Evolutionary conservation across 129 eudicot genomes (phyloP).

Genomic region (Centaurea solstitialis): DNA sequence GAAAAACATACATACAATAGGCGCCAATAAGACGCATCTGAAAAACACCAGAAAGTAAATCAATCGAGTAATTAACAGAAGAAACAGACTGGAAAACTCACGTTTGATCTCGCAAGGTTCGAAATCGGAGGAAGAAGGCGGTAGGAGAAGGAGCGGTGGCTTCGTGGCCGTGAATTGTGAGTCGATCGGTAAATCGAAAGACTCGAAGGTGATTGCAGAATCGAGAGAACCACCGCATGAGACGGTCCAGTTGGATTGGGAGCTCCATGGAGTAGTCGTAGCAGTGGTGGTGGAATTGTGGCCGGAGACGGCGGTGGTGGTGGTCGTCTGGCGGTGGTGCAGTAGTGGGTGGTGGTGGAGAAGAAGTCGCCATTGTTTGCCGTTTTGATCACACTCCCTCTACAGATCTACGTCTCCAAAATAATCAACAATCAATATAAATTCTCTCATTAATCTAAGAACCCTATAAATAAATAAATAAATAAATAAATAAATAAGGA

Average conservation of each 20-base stretch:
- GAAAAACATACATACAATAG: neutral
- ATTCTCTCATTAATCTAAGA: too few species aligned
- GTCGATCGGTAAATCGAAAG: constrained; percentile 54
- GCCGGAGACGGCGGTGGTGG: neutral
- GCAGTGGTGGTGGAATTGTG: neutral
- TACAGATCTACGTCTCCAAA: neutral
- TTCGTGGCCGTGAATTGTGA: constrained; percentile 32
- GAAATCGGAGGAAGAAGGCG: constrained; percentile 40
- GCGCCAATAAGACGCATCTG: constrained; percentile 8
- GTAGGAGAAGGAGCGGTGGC: constrained; percentile 50
- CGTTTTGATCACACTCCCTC: neutral
- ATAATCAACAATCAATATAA: too few species aligned
- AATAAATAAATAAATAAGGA: too few species aligned
- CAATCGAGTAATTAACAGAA: neutral
- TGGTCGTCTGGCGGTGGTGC: constrained; percentile 3
- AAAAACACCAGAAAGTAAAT: neutral
- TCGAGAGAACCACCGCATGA: constrained; percentile 55
- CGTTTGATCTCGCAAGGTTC: constrained; percentile 79
- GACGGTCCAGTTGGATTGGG: constrained; percentile 53
- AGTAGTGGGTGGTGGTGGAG: neutral
- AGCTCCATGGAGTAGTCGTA: constrained; percentile 25
- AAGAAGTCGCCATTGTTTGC: constrained; percentile 2
- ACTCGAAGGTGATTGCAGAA: constrained; percentile 50
- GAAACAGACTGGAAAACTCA: constrained; percentile 31
- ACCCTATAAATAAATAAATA: too few species aligned